phyloP scores from a whole-genome alignment of 2,329 filamentous ascomycete genomes.

The Aschersonia sp. region DNA sequence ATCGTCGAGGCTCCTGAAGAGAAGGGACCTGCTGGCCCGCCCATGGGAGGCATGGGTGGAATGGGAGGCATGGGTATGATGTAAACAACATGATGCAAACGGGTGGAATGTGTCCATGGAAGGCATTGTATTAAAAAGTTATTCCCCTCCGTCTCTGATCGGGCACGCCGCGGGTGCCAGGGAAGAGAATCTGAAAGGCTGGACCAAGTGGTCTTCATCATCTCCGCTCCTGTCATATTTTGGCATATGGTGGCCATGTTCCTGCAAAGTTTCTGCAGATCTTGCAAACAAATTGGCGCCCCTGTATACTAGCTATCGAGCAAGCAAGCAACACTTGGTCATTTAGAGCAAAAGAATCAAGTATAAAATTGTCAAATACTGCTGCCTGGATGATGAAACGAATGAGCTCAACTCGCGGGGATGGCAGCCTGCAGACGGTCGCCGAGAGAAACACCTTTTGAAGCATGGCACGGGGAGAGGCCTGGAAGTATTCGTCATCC shows the following conservation, averaged over 20 bases:
- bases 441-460: background rate
- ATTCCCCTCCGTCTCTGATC: conserved; percentile 6
- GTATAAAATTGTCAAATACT: conserved; percentile 9
- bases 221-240: conserved; percentile 17
- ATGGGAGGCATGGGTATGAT: conserved; percentile 55
- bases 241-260: conserved; percentile 7
- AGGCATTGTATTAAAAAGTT: conserved; percentile 16
- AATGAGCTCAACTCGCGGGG: no score
- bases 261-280: conserved; percentile 9
- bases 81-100: conserved; percentile 25
- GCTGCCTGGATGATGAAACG: no score
- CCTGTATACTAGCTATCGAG: conserved; percentile 16
- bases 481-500: conserved; percentile 1
- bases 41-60: conserved; percentile 53
- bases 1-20: conserved; percentile 94
- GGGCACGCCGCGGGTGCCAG: conserved; percentile 15
- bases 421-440: background rate
- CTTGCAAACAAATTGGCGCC: conserved; percentile 10
- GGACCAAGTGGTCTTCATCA: conserved; percentile 14
- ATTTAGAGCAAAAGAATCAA: conserved; percentile 11
- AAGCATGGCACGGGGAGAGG: conserved; percentile 1
- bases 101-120: conserved; percentile 4
- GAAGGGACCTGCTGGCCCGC: conserved; percentile 51
- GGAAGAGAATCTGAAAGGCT: conserved; percentile 5
- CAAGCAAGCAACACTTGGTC: conserved; percentile 9